phyloP scores from a whole-genome alignment of 2,329 filamentous ascomycete genomes.

The Myotisia sp. region DNA sequence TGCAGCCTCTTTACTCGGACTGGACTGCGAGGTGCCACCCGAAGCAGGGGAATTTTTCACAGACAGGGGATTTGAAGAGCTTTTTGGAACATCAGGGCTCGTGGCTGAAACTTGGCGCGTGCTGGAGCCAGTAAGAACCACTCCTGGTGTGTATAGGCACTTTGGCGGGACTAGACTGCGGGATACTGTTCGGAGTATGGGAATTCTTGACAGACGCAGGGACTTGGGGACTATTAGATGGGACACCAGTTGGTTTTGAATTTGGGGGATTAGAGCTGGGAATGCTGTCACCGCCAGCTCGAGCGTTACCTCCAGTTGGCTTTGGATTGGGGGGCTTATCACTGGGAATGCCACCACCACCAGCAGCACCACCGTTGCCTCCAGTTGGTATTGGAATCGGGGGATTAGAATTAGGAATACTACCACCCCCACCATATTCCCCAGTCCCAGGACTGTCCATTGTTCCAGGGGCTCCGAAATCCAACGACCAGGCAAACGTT shows the following conservation, averaged over 20 bases:
- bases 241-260: neutral
- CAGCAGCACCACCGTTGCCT: conserved; percentile 4
- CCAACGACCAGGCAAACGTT: neutral
- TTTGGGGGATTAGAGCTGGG: conserved; percentile 4
- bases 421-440: neutral
- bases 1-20: too few species aligned
- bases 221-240: too few species aligned
- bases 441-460: neutral
- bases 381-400: neutral
- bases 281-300: conserved; percentile 11
- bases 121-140: too few species aligned
- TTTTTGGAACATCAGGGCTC: too few species aligned
- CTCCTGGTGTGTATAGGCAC: too few species aligned
- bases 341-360: conserved; percentile 10
- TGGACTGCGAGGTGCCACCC: too few species aligned
- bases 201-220: too few species aligned
- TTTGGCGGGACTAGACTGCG: neutral
- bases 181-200: neutral
- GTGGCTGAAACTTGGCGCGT: too few species aligned
- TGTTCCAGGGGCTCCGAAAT: neutral
- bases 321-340: conserved; percentile 7
- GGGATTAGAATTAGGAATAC: neutral
- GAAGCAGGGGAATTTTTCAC: too few species aligned
- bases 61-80: too few species aligned
- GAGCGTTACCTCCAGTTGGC: conserved; percentile 9